Evolutionary conservation across 2,329 filamentous ascomycete species (phyloP), one percentile per base, ranked within the genome.

Genomic region (Pseudocercospora crystallina): DNA sequence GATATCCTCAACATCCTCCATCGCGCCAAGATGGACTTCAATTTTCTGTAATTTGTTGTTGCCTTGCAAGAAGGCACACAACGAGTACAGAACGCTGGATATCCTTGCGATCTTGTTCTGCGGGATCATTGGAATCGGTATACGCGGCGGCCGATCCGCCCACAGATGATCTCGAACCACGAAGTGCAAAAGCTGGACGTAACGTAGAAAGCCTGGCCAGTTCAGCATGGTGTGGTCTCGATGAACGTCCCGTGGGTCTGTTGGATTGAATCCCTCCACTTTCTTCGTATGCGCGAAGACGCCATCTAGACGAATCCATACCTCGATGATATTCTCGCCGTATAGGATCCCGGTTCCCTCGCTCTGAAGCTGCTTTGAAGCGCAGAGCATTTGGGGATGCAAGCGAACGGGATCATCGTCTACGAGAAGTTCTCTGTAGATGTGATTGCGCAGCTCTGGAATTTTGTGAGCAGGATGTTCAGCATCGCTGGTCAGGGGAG

Each of bases 311-410:
- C 26, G 30, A 17, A 58, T 42, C 53, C 79, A 73, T 1, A 76
- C 74, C 42, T 75, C 67, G 67, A 79, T 78, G 17, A 69, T 67
- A 61, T 77, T 75, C n/a, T 59, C 58, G 8, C 69, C 67, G 57
- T 79, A 80, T 5, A 79, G 67, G 3, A 78, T 65, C 15, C 66
- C 61, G 0, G 60, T 60, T 0, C 71, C 72, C 66, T 77, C 74
- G n/a, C 60, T 32, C 55, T 72, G 60, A 50, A 73, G 65, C 29
- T 65, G 66, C 15, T 61, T 65, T 56, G 68, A 75, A n/a, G 70
- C 70, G 3, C 56, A 50, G 3, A 76, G 64, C 42, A 76, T 68
- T 17, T 63, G 58, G 2, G 72, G 66, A 57, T 71, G 62, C 20
- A 78, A 62, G 56, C 71, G 60, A 13, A 43, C 49, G 8, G 49